Conservation (phyloP, 73 alveolate species). For the Breviolum minutum region DNA sequence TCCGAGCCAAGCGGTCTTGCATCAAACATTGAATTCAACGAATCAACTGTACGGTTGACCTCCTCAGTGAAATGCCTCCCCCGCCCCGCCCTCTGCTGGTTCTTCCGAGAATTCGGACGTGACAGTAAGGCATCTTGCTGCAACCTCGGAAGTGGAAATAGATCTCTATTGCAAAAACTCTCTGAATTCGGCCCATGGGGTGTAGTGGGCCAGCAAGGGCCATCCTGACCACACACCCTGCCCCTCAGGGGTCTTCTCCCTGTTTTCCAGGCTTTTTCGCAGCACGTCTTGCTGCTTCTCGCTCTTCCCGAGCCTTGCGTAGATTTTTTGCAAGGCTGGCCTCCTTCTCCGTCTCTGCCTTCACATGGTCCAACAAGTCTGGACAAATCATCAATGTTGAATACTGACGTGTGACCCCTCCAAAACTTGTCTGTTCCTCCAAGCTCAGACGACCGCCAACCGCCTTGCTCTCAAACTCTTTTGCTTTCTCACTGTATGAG, state of each 20-base stretch:
- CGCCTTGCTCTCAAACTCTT: neutral
- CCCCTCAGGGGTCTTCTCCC: slow-evolving; percentile 7
- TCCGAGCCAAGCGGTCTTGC: neutral
- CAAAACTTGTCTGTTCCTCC: neutral
- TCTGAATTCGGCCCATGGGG: neutral
- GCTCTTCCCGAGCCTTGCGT: slow-evolving; percentile 22
- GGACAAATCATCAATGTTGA: neutral
- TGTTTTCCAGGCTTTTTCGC: neutral
- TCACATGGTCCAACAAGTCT: neutral
- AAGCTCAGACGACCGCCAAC: neutral
- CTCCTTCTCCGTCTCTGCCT: neutral
- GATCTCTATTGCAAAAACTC: neutral
- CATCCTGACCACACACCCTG: neutral
- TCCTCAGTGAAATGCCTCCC: neutral
- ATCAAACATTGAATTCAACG: slow-evolving; percentile 3
- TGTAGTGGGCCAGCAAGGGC: neutral
- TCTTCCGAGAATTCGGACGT: neutral
- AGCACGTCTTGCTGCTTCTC: neutral
- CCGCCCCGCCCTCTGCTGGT: neutral
- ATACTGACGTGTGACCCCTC: neutral
- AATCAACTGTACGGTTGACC: neutral
- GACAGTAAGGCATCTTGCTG: too few relatives aligned
- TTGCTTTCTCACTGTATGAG: neutral
- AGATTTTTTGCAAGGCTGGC: neutral
- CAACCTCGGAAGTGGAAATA: neutral